Conservation (phyloP, 176 grass and related monocot species). For the Oryza brachyantha region DNA sequence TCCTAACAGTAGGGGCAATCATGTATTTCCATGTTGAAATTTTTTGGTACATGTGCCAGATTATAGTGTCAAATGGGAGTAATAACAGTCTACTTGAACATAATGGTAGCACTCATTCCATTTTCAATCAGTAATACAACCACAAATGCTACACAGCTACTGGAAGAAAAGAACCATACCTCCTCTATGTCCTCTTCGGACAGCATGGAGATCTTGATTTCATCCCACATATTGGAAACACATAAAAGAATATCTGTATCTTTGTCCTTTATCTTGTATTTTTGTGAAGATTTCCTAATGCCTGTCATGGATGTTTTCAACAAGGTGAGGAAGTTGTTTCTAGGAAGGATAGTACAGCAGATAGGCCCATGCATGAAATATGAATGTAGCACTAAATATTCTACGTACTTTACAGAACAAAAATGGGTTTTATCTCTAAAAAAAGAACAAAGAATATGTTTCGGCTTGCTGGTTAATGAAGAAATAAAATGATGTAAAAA, state of each 20-base stretch:
- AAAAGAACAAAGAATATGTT: no score
- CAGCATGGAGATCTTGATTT: slow-evolving; percentile 53
- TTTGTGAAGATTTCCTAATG: slow-evolving; percentile 51
- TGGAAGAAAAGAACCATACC: slow-evolving; percentile 45
- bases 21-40: background rate
- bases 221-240: slow-evolving; percentile 49
- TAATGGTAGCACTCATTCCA: background rate
- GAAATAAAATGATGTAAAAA: no score
- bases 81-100: slow-evolving; percentile 16
- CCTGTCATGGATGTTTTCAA: slow-evolving; percentile 45
- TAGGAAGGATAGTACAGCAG: background rate
- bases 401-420: background rate
- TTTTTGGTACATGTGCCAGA: background rate
- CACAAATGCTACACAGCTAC: slow-evolving; percentile 24
- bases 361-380: slow-evolving; percentile 2
- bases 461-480: background rate
- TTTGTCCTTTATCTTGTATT: slow-evolving; percentile 61
- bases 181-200: slow-evolving; percentile 71
- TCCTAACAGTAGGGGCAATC: background rate
- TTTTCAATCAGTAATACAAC: background rate
- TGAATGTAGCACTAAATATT: slow-evolving; percentile 1
- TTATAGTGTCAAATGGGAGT: background rate
- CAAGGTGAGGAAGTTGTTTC: slow-evolving; percentile 14
- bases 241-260: slow-evolving; percentile 62
- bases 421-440: background rate